Percentiles rank a stretch among this genome's conserved stretches.
Conservation (phyloP, 768 basidiomycete species). For the Tylopilus plumbeoviolaceoides region DNA sequence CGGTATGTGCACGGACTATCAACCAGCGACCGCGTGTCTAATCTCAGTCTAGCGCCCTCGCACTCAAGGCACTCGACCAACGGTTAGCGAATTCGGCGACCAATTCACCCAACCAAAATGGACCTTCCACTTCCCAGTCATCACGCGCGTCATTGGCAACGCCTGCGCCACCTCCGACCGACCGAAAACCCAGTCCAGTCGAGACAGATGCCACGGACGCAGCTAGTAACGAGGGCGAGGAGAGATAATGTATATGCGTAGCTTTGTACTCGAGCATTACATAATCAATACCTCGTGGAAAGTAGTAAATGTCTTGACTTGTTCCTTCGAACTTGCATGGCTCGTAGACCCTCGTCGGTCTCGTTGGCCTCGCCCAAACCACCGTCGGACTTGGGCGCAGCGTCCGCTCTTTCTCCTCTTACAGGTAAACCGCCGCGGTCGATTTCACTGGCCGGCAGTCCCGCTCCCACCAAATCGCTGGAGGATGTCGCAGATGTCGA, state of each 20-base stretch:
- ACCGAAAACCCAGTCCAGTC: constrained; percentile 20
- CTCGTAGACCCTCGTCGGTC: constrained; percentile 35
- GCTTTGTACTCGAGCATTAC: constrained; percentile 11
- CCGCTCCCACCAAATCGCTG: constrained; percentile 14
- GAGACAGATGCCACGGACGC: constrained; percentile 21
- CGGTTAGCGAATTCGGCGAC: constrained; percentile 64
- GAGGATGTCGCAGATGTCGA: constrained; percentile 35
- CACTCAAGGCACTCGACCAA: constrained; percentile 94
- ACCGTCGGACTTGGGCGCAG: not conserved
- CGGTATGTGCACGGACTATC: constrained; percentile 48
- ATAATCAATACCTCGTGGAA: constrained; percentile 10
- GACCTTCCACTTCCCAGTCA: constrained; percentile 26
- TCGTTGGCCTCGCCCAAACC: constrained; percentile 26
- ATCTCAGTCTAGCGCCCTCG: constrained; percentile 70
- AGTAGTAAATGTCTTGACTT: not conserved
- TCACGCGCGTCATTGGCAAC: constrained; percentile 26
- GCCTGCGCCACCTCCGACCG: constrained; percentile 33
- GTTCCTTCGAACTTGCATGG: constrained; percentile 28
- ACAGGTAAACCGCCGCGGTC: constrained; percentile 4
- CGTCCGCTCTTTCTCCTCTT: constrained; percentile 3
- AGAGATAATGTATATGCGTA: constrained; percentile 18
- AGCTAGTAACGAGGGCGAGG: constrained; percentile 17
- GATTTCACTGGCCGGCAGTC: constrained; percentile 11
- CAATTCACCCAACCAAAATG: constrained; percentile 29
- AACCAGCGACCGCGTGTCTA: constrained; percentile 1